Evolutionary conservation across 2,329 filamentous ascomycete genomes (phyloP), one percentile per base, ranked within the genome.

Genomic region (Biscogniauxia mediterranea): DNA sequence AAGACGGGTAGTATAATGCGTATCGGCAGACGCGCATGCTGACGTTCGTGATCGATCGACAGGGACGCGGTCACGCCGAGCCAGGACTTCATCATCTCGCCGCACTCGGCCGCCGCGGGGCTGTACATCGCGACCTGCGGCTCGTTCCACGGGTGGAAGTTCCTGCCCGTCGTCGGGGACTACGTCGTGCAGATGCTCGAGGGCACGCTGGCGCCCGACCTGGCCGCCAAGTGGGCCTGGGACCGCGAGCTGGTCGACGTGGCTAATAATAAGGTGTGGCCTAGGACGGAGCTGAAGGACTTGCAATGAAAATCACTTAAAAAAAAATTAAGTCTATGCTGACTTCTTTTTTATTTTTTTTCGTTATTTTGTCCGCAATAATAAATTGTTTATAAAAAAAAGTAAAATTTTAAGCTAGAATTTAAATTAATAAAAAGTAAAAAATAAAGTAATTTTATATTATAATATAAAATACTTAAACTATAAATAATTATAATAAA

Each of bases 71-170:
- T 89, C 67, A 87, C 85, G 0, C 80, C 84, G 2, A 85, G 78
- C 68, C 78, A 80, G 21, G 85, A 89, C 68, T 88, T 87, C 66
- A 81, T 90, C 63, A 83, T 90, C 66, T 84, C 84, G 5, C 84
- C 85, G 0, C 81, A 88, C 65, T 61, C 80, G 0, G 78, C 76
- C 32, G 82, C 69, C 20, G 70, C 71, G 54, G 85, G 85, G 21
- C 74, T 90, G 0, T 89, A 83, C 66, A 68, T 91, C 1, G 87
- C 86, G 0, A 85, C 85, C 0, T 86, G 85, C 13, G 87, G 87
- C 6, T 89, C 86, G 0, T 88, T 89, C 67, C 87, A 90, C 72
- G 83, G 85, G 17, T 89, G 81, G 78, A 89, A 90, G 73, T 89
- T 90, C 73, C 80, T 90, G 60, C 87, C 87, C 0, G 81, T 84